phyloP scores from a whole-genome alignment of 306 rosid species.

The Parietaria judaica region DNA sequence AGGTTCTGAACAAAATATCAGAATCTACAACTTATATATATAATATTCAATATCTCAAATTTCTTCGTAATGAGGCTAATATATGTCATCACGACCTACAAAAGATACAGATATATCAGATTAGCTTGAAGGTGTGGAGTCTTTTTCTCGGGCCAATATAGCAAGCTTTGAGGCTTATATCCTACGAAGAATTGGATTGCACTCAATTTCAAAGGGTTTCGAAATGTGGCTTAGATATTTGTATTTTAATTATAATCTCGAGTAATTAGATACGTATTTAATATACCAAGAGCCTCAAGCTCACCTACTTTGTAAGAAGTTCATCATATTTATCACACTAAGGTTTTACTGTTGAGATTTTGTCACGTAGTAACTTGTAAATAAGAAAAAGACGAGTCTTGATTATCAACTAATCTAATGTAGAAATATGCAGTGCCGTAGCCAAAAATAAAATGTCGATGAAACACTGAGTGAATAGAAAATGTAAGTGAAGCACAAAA shows the following conservation, averaged over 20 bases:
- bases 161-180: constrained; percentile 4
- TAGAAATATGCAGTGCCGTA: no score
- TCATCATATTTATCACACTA: no score
- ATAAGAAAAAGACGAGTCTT: no score
- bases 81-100: constrained; percentile 29
- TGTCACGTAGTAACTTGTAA: no score
- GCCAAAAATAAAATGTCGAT: no score
- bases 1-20: constrained; percentile 30
- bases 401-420: no score
- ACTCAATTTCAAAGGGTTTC: neutral
- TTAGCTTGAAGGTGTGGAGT: constrained; percentile 50
- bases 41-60: constrained; percentile 11
- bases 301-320: no score
- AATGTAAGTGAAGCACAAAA: no score
- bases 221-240: neutral
- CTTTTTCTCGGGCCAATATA: constrained; percentile 37
- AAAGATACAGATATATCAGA: constrained; percentile 18
- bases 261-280: neutral
- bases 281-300: neutral
- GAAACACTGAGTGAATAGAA: no score
- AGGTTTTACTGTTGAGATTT: no score
- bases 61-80: constrained; percentile 9
- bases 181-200: neutral
- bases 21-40: constrained; percentile 3
- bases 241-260: neutral